Evolutionary conservation across 257 asterid species (phyloP).

Genomic region (Paraleonurus japonicus): DNA sequence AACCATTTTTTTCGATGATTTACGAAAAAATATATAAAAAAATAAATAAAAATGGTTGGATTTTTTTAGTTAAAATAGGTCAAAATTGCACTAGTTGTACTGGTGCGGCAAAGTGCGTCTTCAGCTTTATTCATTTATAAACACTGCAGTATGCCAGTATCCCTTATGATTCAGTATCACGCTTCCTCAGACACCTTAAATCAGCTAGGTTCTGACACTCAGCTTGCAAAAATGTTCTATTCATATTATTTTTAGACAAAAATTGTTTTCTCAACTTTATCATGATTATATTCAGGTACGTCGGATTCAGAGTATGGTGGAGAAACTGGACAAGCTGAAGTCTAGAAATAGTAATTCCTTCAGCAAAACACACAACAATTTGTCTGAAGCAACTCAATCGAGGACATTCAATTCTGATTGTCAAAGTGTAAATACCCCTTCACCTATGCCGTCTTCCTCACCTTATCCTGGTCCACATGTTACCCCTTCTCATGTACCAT

Average conservation of each 20-base stretch:
- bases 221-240: neutral
- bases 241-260: neutral
- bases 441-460: slow-evolving; percentile 7
- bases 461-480: neutral
- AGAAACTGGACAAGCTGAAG: slow-evolving; percentile 31
- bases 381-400: slow-evolving; percentile 13
- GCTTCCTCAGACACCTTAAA: neutral
- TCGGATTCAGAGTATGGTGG: slow-evolving; percentile 38
- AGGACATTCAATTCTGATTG: neutral
- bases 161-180: neutral
- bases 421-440: neutral
- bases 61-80: too few relatives aligned
- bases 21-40: too few relatives aligned
- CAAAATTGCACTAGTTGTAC: too few relatives aligned
- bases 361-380: slow-evolving; percentile 2
- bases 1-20: too few relatives aligned
- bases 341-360: slow-evolving; percentile 25
- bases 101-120: too few relatives aligned
- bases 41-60: too few relatives aligned
- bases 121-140: neutral
- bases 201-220: neutral
- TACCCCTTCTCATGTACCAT: neutral
- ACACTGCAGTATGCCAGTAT: neutral
- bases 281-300: slow-evolving; percentile 32
- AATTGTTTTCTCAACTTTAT: neutral